phyloP scores from a whole-genome alignment of 257 asterid species.

The Scutellaria minor region DNA sequence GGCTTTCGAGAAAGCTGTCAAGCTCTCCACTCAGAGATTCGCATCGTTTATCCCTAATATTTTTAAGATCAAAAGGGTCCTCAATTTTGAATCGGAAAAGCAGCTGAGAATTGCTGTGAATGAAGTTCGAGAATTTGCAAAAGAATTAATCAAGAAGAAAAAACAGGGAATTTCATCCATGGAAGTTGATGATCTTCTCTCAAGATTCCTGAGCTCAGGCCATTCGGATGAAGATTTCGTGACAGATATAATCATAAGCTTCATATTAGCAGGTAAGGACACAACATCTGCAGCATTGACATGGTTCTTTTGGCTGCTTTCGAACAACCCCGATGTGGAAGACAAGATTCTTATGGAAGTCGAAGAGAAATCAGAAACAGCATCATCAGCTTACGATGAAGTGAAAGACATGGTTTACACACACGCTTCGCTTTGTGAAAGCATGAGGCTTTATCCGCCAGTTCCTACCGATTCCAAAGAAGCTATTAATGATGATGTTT shows the following conservation, averaged over 20 bases:
- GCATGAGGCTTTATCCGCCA: conserved; percentile 62
- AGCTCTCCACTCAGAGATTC: conserved; percentile 37
- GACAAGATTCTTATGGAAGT: conserved; percentile 41
- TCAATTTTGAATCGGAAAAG: conserved; percentile 47
- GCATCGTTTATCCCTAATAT: conserved; percentile 18
- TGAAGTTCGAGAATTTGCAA: conserved; percentile 41
- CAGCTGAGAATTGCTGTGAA: conserved; percentile 34
- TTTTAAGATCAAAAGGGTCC: conserved; percentile 43
- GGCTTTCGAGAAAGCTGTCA: conserved; percentile 46
- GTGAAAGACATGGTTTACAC: conserved; percentile 56
- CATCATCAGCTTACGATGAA: conserved; percentile 46
- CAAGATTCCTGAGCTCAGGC: conserved; percentile 50
- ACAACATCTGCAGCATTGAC: conserved; percentile 52
- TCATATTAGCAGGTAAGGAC: conserved; percentile 54
- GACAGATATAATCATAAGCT: conserved; percentile 49
- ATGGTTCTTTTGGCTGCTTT: conserved; percentile 59
- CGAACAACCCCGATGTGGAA: conserved; percentile 41
- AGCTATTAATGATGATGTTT: conserved; percentile 43
- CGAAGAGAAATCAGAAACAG: conserved; percentile 22
- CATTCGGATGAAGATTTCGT: conserved; percentile 47
- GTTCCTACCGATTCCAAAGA: conserved; percentile 51
- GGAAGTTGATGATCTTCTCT: conserved; percentile 42
- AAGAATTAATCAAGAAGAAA: conserved; percentile 36
- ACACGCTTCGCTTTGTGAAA: conserved; percentile 56
- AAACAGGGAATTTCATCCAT: conserved; percentile 30